These are phyloP conservation scores for Wallemia mellicola DNA, from an alignment of 1,284 basidiomycete species.

Conservation along the genomic window DNA sequence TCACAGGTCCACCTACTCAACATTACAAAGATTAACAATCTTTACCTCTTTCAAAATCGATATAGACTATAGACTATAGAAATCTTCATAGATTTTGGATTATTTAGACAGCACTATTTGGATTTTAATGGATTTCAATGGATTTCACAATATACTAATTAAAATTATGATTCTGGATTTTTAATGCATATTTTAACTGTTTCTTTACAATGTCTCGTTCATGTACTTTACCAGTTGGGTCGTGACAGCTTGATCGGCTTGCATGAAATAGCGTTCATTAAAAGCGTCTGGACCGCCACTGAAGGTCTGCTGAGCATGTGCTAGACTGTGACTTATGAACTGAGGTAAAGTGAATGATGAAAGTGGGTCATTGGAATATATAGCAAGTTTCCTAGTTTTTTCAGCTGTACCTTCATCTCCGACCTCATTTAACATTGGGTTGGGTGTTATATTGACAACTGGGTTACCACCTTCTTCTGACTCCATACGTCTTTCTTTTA, in stretches of 20 bases:
- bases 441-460: neutral
- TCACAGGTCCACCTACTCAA: constrained; percentile 9
- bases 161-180: too few relatives aligned
- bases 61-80: neutral
- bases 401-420: neutral
- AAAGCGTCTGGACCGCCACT: neutral
- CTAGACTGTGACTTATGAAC: neutral
- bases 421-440: neutral
- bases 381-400: neutral
- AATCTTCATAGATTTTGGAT: neutral
- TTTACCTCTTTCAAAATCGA: neutral
- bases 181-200: too few relatives aligned
- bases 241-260: neutral
- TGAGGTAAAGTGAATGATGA: neutral
- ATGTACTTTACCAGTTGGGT: neutral
- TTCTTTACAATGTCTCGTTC: neutral
- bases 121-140: neutral
- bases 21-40: neutral
- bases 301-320: neutral
- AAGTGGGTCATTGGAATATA: neutral
- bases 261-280: neutral
- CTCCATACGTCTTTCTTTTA: neutral
- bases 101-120: neutral
- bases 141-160: neutral
- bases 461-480: neutral